Base-by-base conservation (phyloP, 2,329 filamentous ascomycete species). In the Hypoxylon sp. region DNA sequence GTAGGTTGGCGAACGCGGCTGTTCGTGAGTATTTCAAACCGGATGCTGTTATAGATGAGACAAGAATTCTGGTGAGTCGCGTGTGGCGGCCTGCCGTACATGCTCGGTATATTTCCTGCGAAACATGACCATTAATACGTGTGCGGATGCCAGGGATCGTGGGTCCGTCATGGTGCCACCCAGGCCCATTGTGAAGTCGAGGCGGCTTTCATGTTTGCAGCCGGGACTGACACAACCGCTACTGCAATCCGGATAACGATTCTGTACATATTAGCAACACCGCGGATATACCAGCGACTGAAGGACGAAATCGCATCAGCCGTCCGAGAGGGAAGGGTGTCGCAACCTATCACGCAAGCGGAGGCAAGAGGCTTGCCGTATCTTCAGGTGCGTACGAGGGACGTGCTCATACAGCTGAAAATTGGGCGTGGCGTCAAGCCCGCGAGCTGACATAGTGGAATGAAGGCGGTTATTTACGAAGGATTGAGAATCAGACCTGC, bases 211-310 rank as follows among this genome's bases (percentile, higher is more conserved):
- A 69, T 71, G 65, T 71, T 75, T 16, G 48, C 71, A 3, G 72
- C 73, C 4, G 73, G 85, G 4, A 82, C 82, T 1, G 84, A 87
- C 64, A 86, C 83, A 12, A 84, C 83, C 0, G 80, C 85, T 0
- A 81, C 80, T 0, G 79, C 79, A 1, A 78, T 87, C 4, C 79
- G 82, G 1, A 75, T 78, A 32, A 83, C 80, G 2, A 53, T 87
- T 52, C 78, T 85, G 16, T 79, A 83, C 70, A 71, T 86, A 52
- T 78, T 81, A 16, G 81, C 80, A 11, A 80, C 79, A 20, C 84
- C 83, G 0, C 73, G 75, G 0, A 78, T 83, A 0, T 80, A 83
- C 56, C 64, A 71, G 3, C 80, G 77, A n/a, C 71, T 87, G 0
- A 80, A 81, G 30, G 69, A 70, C 0, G 84, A 85, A 68, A 80